phyloP scores from a whole-genome alignment of 495 filamentous ascomycete genomes.

The Neurospora sp. region DNA sequence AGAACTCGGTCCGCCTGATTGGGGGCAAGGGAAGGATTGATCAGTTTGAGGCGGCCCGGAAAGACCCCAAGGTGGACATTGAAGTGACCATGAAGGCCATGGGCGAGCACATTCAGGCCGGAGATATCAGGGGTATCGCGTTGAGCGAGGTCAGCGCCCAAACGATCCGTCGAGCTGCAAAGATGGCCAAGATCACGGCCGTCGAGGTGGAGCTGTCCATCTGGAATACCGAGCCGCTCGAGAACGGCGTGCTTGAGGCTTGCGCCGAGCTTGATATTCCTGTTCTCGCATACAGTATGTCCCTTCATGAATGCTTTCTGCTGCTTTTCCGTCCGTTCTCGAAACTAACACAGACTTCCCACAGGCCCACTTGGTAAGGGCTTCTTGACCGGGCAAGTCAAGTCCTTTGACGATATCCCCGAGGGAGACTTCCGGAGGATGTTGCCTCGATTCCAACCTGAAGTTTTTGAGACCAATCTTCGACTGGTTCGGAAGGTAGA shows the following conservation, averaged over 20 bases:
- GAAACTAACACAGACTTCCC: neutral
- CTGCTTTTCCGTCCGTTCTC: conserved; percentile 1
- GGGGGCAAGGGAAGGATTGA: conserved; percentile 73
- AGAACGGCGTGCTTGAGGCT: conserved; percentile 61
- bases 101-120: conserved; percentile 54
- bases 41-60: conserved; percentile 69
- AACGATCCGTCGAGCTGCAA: conserved; percentile 63
- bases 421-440: conserved; percentile 44
- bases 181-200: conserved; percentile 57
- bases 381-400: conserved; percentile 53
- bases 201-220: conserved; percentile 81
- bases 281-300: conserved; percentile 58
- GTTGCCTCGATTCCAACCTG: conserved; percentile 59
- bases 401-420: conserved; percentile 51
- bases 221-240: conserved; percentile 53
- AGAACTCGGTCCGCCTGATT: conserved; percentile 52
- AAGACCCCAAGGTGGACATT: conserved; percentile 50
- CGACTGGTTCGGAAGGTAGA: conserved; percentile 58
- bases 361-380: conserved; percentile 15
- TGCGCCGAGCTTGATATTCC: conserved; percentile 68
- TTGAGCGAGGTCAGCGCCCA: conserved; percentile 65
- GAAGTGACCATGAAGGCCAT: conserved; percentile 41
- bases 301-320: neutral
- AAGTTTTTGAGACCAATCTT: conserved; percentile 64
- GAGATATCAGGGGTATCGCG: conserved; percentile 67